Conservation (phyloP, 2,329 filamentous ascomycete species). For the Trichoderma koningii region DNA sequence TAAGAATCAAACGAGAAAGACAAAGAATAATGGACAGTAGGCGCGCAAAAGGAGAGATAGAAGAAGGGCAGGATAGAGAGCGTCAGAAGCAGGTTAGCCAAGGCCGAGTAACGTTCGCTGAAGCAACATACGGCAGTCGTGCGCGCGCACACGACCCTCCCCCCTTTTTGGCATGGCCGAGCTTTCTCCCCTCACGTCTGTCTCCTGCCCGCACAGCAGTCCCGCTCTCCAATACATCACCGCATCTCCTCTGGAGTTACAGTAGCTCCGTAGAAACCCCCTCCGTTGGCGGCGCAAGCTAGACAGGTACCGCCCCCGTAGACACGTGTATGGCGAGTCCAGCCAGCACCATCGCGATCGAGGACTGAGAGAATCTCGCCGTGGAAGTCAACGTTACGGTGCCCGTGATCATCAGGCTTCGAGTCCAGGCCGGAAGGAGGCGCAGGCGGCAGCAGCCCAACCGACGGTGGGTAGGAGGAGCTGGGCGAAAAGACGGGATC, state of each 20-base stretch:
- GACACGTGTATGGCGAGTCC: constrained; percentile 61
- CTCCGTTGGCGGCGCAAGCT: constrained; percentile 54
- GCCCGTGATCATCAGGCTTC: constrained; percentile 32
- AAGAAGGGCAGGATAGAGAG: neutral
- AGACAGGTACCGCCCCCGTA: constrained; percentile 61
- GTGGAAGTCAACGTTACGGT: constrained; percentile 47
- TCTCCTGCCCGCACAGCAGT: neutral
- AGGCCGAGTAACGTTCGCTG: neutral
- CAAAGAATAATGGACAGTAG: neutral
- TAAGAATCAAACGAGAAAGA: neutral
- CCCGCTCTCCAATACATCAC: constrained; percentile 31
- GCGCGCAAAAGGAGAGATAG: neutral
- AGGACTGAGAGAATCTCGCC: constrained; percentile 55
- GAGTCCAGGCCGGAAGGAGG: constrained; percentile 38
- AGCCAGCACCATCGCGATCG: constrained; percentile 52
- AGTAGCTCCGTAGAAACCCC: constrained; percentile 56
- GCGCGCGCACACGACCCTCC: neutral
- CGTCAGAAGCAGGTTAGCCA: constrained; percentile 1
- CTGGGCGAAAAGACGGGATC: constrained; percentile 47
- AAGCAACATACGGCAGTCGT: neutral
- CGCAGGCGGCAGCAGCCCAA: constrained; percentile 51
- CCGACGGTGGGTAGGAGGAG: constrained; percentile 55
- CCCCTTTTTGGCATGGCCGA: neutral
- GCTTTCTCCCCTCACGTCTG: neutral
- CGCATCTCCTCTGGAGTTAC: constrained; percentile 56